Base-by-base conservation (phyloP, 2,329 filamentous ascomycete species). In the Rachicladosporium sp. region DNA sequence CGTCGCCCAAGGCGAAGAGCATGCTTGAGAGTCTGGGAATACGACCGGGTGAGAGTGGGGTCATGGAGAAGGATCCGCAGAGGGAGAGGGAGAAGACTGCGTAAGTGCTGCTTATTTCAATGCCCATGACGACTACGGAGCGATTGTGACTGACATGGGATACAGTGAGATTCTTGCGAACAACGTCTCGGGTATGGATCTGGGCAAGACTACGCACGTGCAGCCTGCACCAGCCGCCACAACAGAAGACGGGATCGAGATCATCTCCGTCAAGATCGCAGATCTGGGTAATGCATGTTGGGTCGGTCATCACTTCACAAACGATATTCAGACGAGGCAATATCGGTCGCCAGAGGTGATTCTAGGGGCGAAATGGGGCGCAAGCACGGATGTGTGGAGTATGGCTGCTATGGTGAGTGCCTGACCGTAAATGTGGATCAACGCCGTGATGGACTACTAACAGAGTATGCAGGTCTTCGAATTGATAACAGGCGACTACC, bases 301-400 rank as follows among this genome's bases (percentile, higher is more conserved):
- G 91, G 88, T 94, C 21, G 87, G 87, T 49, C 91, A 98, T 59
- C 91, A 98, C 63, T 98, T 98, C 65, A 98, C 91, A 57, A 95
- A 98, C 59, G 91, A 98, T 60, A 98, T 98, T 55, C 91, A 98
- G 61, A 98, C 91, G 6, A 75, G 91, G 55, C 91, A 98, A 64
- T 98, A 98, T 63, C 75, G 91, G 42, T 96, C 91, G 1, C 91
- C 91, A 2, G 91, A 98, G 64, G 91, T 98, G 41, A 96, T 98
- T 44, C 69, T 98, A 12, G 91, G 91, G 31, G 78, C 87, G 3
- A 96, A 96, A 68, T 98, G 91, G 91, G 91, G 91, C 50, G 91
- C 91, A 11, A 96, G 89, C 59, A 96, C 91, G 2, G 91, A 98
- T 63, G 84, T 96, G 6, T 98, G 91, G 91, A 96, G 89, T 65